Evolutionary conservation across 2,329 filamentous ascomycete genomes (phyloP).

Genomic region (Sphaerulina vaccinii): DNA sequence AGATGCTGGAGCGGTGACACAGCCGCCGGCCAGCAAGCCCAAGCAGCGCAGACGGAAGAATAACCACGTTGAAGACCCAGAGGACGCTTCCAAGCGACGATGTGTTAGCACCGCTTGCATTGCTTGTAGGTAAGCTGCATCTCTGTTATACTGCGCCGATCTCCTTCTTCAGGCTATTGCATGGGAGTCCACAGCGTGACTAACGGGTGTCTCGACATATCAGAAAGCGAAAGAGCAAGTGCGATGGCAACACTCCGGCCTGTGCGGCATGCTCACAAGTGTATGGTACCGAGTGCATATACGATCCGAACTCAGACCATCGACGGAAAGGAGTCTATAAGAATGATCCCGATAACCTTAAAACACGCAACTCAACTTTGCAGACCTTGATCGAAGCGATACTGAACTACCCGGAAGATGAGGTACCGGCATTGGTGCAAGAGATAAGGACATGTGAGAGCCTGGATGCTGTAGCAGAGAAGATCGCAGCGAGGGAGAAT

Average conservation of each 20-base stretch:
- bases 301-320: slow-evolving; percentile 95
- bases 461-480: slow-evolving; percentile 62
- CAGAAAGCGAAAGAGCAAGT: slow-evolving; percentile 50
- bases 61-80: slow-evolving; percentile 30
- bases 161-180: not conserved
- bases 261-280: slow-evolving; percentile 96
- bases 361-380: slow-evolving; percentile 81
- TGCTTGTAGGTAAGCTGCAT: slow-evolving; percentile 31
- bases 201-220: slow-evolving; percentile 12
- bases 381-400: slow-evolving; percentile 93
- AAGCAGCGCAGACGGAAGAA: slow-evolving; percentile 28
- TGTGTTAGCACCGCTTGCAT: slow-evolving; percentile 41
- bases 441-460: slow-evolving; percentile 85
- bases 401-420: slow-evolving; percentile 84
- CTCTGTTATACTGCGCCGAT: not conserved
- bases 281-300: slow-evolving; percentile 85
- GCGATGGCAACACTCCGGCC: slow-evolving; percentile 85
- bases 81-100: slow-evolving; percentile 45
- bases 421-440: slow-evolving; percentile 75
- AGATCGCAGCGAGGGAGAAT: slow-evolving; percentile 55
- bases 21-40: slow-evolving; percentile 20
- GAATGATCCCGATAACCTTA: slow-evolving; percentile 84
- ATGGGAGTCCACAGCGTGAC: not conserved
- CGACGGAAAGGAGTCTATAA: slow-evolving; percentile 95
- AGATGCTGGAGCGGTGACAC: not conserved